Percentiles rank a stretch among this genome's conserved stretches.
These are phyloP conservation scores for Russula virescens DNA, from an alignment of 768 basidiomycete genomes.

Conservation along the genomic window DNA sequence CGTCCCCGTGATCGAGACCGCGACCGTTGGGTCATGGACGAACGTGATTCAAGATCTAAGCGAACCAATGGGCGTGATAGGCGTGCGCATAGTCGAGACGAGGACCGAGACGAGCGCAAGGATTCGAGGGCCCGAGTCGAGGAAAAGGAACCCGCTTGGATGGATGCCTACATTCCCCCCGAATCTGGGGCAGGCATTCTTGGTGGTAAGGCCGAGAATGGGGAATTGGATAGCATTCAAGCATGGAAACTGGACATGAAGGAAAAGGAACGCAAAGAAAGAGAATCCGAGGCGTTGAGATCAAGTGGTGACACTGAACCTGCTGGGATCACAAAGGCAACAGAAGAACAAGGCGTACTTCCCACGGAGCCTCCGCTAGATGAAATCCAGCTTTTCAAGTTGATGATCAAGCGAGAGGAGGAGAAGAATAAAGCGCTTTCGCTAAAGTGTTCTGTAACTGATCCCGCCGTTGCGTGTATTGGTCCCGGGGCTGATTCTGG, in stretches of 20 bases:
- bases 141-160: conserved; percentile 90
- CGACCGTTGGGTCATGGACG: conserved; percentile 57
- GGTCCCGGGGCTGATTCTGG: conserved; percentile 15
- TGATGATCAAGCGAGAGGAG: conserved; percentile 78
- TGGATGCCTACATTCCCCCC: conserved; percentile 78
- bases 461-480: conserved; percentile 14
- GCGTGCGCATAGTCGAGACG: conserved; percentile 46
- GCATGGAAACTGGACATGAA: conserved; percentile 84
- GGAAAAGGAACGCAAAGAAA: conserved; percentile 61
- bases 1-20: conserved; percentile 35
- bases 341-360: conserved; percentile 17
- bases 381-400: conserved; percentile 78
- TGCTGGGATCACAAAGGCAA: conserved; percentile 24
- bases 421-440: conserved; percentile 38
- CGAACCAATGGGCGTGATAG: conserved; percentile 55
- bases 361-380: conserved; percentile 45
- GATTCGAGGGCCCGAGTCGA: conserved; percentile 52
- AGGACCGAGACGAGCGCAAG: conserved; percentile 39
- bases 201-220: conserved; percentile 52
- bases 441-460: neutral
- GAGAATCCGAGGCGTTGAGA: conserved; percentile 28
- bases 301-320: conserved; percentile 20
- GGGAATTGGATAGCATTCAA: conserved; percentile 78
- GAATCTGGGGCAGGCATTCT: conserved; percentile 54
- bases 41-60: conserved; percentile 61